Base-by-base conservation (phyloP, 257 asterid genomes). In the Lantana camara region DNA sequence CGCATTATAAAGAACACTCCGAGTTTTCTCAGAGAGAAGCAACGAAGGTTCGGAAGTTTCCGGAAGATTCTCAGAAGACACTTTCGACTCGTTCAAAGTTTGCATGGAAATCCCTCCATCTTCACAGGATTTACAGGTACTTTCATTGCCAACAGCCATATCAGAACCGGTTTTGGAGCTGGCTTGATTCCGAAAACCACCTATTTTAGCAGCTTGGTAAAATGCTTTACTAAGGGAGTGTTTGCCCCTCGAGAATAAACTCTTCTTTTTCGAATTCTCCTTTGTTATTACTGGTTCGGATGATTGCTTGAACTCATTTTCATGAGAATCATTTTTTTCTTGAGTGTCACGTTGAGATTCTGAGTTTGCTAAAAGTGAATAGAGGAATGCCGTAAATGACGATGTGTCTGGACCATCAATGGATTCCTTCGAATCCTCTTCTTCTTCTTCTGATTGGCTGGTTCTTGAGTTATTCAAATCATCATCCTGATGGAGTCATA, bases 391-490 rank as follows among this genome's bases (percentile, higher is more conserved):
- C 4, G 96, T 16, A 75, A 94, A 88, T 1, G 99, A 94, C 47
- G 99, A 88, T 16, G 99, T 94, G 81, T 94, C 97, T 7, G 99
- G 99, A 56, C 95, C 97, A 46, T 82, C 83, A 67, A 70, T 75
- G 50, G 80, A 66, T 58, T 85, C 85, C 75, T 66, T 80, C 17
- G 78, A 23, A 21, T 68, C 89, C 65, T 75, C 90, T 57, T 84
- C 76, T 20, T 84, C 76, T 20, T 68, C 74, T 47, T 76, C 82
- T n/a, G 71, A 68, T 57, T 75, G 81, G 48, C 84, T 80, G 41
- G 74, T 72, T 49, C 80, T 85, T 10, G 87, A 76, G 68, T 63
- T 70, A 48, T 63, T 70, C 64, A 59, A 66, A 65, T 77, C 80
- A 63, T 85, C 91, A 63, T 85, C 91, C 96, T 93, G 67, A 34